Percentiles rank a stretch among this genome's conserved stretches.
phyloP scores from a whole-genome alignment of 345 rosid genomes.

The Euphorbia lathyris region DNA sequence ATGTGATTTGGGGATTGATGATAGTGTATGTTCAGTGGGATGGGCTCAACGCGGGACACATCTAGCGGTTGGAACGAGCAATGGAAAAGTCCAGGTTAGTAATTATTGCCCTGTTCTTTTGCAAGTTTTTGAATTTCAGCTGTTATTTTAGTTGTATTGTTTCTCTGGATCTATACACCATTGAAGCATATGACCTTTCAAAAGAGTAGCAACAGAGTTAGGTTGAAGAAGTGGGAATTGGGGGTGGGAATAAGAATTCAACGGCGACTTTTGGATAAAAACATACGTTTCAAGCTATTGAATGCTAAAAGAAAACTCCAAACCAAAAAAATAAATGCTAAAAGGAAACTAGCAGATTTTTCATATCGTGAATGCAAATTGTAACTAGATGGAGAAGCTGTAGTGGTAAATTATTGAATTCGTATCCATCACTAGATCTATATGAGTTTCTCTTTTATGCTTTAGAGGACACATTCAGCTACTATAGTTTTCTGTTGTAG shows the following conservation, averaged over 20 bases:
- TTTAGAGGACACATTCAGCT: neutral
- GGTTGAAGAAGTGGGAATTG: too few species aligned
- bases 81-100: conserved; percentile 81
- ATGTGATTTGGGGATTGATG: conserved; percentile 87
- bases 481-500: neutral
- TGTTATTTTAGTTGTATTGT: neutral
- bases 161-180: neutral
- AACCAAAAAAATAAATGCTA: too few species aligned
- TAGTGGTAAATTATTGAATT: neutral
- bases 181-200: neutral
- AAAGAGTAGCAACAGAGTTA: neutral
- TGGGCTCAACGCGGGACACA: conserved; percentile 90
- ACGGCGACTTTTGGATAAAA: neutral
- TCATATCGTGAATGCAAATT: neutral
- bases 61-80: conserved; percentile 89
- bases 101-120: neutral
- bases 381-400: conserved; percentile 4
- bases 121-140: neutral
- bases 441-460: neutral
- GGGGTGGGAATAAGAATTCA: neutral
- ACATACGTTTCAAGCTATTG: neutral
- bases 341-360: neutral
- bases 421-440: neutral
- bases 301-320: neutral
- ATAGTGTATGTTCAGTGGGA: conserved; percentile 87